Conservation (phyloP, 2,329 filamentous ascomycete genomes). For the Diplodia corticola region DNA sequence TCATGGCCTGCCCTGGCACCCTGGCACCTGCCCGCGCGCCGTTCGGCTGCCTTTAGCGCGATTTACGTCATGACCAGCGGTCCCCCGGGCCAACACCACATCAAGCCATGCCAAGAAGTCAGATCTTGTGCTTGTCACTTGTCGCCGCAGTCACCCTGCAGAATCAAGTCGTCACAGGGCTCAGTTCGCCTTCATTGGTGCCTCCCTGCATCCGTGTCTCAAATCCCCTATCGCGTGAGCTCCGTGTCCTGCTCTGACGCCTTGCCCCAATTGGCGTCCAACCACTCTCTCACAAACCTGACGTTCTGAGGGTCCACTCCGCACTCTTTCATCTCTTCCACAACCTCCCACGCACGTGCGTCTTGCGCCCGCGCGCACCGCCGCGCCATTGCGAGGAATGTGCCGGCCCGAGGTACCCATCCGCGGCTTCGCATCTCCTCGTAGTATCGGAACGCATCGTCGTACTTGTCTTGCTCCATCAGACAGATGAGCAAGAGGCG, state of each 20-base stretch:
- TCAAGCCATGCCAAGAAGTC: constrained; percentile 1
- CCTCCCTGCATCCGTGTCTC: background rate
- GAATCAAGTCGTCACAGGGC: background rate
- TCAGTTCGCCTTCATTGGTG: background rate
- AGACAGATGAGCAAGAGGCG: constrained; percentile 60
- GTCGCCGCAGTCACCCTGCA: background rate
- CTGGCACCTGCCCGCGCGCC: background rate
- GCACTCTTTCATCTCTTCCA: constrained; percentile 32
- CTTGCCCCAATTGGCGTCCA: constrained; percentile 13
- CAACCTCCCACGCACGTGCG: constrained; percentile 33
- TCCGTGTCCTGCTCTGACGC: constrained; percentile 1
- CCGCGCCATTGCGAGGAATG: constrained; percentile 36
- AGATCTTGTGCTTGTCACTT: background rate
- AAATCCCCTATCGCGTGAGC: background rate
- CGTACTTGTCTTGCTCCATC: constrained; percentile 32
- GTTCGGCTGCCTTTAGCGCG: background rate
- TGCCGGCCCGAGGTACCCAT: constrained; percentile 33
- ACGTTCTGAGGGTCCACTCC: background rate
- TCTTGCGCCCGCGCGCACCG: constrained; percentile 32
- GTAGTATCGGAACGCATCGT: constrained; percentile 52
- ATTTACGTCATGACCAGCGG: background rate
- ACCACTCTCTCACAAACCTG: constrained; percentile 1
- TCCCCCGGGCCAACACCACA: constrained; percentile 6
- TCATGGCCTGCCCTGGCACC: background rate
- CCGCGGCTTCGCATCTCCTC: constrained; percentile 50